Evolutionary conservation across 495 filamentous ascomycete species (phyloP).

Genomic region (Aspergillus saccharolyticus): DNA sequence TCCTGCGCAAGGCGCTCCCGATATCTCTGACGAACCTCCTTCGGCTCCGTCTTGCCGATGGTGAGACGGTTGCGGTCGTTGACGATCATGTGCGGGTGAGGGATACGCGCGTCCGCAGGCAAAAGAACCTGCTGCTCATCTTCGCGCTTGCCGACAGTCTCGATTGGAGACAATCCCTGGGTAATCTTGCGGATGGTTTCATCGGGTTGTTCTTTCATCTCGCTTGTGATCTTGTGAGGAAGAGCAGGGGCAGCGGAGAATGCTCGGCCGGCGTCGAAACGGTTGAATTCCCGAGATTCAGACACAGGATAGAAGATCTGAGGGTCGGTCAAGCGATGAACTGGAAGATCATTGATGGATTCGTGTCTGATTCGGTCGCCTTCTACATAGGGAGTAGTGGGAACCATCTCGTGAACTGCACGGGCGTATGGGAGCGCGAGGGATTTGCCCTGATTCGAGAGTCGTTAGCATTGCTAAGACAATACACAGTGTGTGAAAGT

Average conservation of each 20-base stretch:
- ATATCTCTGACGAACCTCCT: conserved; percentile 36
- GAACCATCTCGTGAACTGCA: conserved; percentile 78
- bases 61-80: conserved; percentile 43
- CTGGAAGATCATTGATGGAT: conserved; percentile 84
- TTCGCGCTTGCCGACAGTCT: conserved; percentile 40
- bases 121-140: conserved; percentile 54
- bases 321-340: conserved; percentile 69
- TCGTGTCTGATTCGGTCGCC: conserved; percentile 54
- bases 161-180: conserved; percentile 27
- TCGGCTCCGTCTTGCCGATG: conserved; percentile 21
- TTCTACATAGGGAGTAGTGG: conserved; percentile 42
- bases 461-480: conserved; percentile 9
- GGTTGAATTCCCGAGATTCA: conserved; percentile 85
- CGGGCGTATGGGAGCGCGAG: conserved; percentile 70
- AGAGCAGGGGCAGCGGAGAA: conserved; percentile 55
- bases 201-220: conserved; percentile 27
- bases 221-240: conserved; percentile 20
- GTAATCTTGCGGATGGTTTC: conserved; percentile 25
- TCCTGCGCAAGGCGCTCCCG: conserved; percentile 40
- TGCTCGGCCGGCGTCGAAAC: conserved; percentile 79
- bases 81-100: conserved; percentile 76
- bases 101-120: conserved; percentile 79
- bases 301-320: conserved; percentile 89
- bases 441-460: conserved; percentile 59
- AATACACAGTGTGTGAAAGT: not conserved